phyloP scores from a whole-genome alignment of 768 basidiomycete species.

The Chalciporus piperatus region DNA sequence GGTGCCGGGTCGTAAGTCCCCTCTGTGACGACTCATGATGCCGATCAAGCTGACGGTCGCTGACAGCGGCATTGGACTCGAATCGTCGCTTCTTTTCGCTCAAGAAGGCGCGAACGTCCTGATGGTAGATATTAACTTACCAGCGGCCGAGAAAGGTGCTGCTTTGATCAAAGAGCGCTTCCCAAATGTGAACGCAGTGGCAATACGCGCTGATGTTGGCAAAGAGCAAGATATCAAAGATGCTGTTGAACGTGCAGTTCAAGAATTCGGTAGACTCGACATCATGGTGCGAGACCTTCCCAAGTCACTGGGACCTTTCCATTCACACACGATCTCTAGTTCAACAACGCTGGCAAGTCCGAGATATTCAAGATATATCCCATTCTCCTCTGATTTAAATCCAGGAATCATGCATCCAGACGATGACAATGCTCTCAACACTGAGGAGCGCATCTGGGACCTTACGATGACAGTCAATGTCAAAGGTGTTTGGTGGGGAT shows the following conservation, averaged over 20 bases:
- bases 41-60: slow-evolving; percentile 10
- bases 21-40: not conserved
- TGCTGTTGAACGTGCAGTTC: slow-evolving; percentile 75
- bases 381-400: slow-evolving; percentile 1
- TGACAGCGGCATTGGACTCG: slow-evolving; percentile 89
- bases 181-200: slow-evolving; percentile 66
- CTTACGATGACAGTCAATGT: slow-evolving; percentile 91
- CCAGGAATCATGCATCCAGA: slow-evolving; percentile 96
- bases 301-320: not conserved
- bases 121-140: slow-evolving; percentile 82
- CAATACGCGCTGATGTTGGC: slow-evolving; percentile 81
- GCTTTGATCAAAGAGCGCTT: slow-evolving; percentile 60
- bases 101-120: slow-evolving; percentile 91
- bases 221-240: slow-evolving; percentile 85
- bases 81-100: slow-evolving; percentile 94
- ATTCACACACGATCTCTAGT: slow-evolving; percentile 48
- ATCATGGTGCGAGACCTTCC: slow-evolving; percentile 65
- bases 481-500: slow-evolving; percentile 99
- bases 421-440: slow-evolving; percentile 94
- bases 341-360: slow-evolving; percentile 82
- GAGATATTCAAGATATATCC: not conserved
- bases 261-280: slow-evolving; percentile 90
- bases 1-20: slow-evolving; percentile 81
- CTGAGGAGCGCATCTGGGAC: slow-evolving; percentile 96
- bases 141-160: slow-evolving; percentile 66